phyloP scores from a whole-genome alignment of 306 rosid species.

The Ormosia semicastrata region DNA sequence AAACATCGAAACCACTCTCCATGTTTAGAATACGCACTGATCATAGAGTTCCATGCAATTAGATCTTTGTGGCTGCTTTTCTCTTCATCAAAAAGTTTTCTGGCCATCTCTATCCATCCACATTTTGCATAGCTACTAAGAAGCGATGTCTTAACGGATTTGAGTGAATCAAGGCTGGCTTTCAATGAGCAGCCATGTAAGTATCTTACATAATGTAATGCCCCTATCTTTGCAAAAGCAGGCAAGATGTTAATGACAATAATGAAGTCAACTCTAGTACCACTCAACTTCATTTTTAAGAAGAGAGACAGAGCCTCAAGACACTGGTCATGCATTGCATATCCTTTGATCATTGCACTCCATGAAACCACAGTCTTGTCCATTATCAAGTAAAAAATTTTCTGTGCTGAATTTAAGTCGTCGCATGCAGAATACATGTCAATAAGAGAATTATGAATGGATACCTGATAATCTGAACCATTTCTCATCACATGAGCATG shows the following conservation, averaged over 20 bases:
- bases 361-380: slow-evolving; percentile 67
- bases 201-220: slow-evolving; percentile 68
- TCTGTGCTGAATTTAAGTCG: slow-evolving; percentile 36
- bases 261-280: slow-evolving; percentile 52
- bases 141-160: slow-evolving; percentile 59
- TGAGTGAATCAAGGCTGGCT: slow-evolving; percentile 51
- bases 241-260: slow-evolving; percentile 63
- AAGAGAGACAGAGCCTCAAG: slow-evolving; percentile 58
- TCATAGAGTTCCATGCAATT: slow-evolving; percentile 77
- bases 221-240: slow-evolving; percentile 69
- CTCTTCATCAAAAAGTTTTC: slow-evolving; percentile 64
- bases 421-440: slow-evolving; percentile 63
- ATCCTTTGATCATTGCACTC: slow-evolving; percentile 77
- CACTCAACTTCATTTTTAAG: slow-evolving; percentile 52
- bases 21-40: slow-evolving; percentile 66
- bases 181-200: slow-evolving; percentile 64
- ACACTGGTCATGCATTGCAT: slow-evolving; percentile 44
- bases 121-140: slow-evolving; percentile 80
- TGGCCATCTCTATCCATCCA: slow-evolving; percentile 70
- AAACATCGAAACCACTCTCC: slow-evolving; percentile 64
- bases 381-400: slow-evolving; percentile 39
- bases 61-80: slow-evolving; percentile 50
- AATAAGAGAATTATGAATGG: slow-evolving; percentile 66
- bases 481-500: slow-evolving; percentile 72
- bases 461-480: slow-evolving; percentile 62